Conservation (phyloP, 83 land plant species). For the Isoetes engelmannii region DNA sequence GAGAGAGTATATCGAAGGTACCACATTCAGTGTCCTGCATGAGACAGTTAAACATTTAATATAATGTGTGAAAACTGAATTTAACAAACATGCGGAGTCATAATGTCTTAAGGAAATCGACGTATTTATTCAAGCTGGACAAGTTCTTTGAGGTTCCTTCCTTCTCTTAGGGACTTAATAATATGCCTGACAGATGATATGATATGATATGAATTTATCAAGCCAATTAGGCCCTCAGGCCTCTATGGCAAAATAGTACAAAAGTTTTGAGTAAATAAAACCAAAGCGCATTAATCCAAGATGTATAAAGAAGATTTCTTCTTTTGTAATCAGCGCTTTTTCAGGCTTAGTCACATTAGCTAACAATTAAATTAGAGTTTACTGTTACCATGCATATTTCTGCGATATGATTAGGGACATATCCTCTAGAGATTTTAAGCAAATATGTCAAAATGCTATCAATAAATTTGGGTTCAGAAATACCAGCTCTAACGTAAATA, state of each 20-base stretch:
- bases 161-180: background rate
- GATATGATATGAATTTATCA: too few species aligned
- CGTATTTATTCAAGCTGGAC: background rate
- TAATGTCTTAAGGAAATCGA: background rate
- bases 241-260: too few species aligned
- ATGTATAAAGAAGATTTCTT: too few species aligned
- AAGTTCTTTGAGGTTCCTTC: background rate
- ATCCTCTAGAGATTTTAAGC: background rate
- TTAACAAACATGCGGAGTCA: background rate
- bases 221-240: too few species aligned
- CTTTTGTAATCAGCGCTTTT: background rate
- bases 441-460: background rate
- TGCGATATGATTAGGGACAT: background rate
- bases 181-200: too few species aligned
- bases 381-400: background rate
- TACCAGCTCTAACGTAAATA: constrained; percentile 29
- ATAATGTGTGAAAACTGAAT: background rate
- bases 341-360: background rate
- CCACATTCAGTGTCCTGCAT: constrained; percentile 35
- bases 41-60: constrained; percentile 4
- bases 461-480: background rate
- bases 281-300: too few species aligned
- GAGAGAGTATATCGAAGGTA: constrained; percentile 33
- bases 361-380: background rate
- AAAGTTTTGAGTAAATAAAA: too few species aligned